Base-by-base conservation (phyloP, 1,284 basidiomycete species). In the Microbotryomycetes sp. region DNA sequence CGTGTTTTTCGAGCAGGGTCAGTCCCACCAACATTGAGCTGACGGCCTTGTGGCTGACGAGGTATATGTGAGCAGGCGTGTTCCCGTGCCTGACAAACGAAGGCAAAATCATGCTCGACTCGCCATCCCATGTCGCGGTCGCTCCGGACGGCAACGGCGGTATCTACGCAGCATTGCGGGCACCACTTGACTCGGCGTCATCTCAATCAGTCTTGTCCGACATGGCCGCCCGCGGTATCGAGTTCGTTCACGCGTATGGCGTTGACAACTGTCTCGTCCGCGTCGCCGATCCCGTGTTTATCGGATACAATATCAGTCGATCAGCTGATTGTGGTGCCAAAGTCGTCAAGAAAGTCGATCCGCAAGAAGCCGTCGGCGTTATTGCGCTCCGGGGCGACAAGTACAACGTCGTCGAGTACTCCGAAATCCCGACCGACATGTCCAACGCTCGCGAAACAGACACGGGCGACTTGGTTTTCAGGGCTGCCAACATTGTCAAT, bases 201-300 rank as follows among this genome's bases (percentile, higher is more conserved):
- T 79, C 83, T 28, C 80, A 75, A 54, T 88, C 88, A 13, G 91
- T 98, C 56, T 83, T 98, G 54, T 82, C 86, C 47, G 91, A 97
- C 76, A 82, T 98, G 62, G 78, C 80, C 47, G 75, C 78, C 56
- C 91, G 91, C 68, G 84, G 85, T 50, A 80, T 97, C 72, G 81
- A 85, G 63, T 97, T 93, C 77, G 81, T 99, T 49, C 94, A 99
- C 77, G 89, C 86, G 1, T 97, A 97, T 79, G 87, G 94, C 71
- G 94, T 99, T 71, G 96, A 98, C 81, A 99, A 99, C 80, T 98
- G 94, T 77, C 88, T 99, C 66, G 96, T 97, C 70, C 85, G 87
- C 67, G 91, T 99, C 59, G 94, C 92, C 59, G 96, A 99, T 75
- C 96, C 96, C 18, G 83, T 91, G 74, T 98, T 99, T 81, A 77